Evolutionary conservation across 305 asterid species (phyloP).

Genomic region (Solanum hybrid): DNA sequence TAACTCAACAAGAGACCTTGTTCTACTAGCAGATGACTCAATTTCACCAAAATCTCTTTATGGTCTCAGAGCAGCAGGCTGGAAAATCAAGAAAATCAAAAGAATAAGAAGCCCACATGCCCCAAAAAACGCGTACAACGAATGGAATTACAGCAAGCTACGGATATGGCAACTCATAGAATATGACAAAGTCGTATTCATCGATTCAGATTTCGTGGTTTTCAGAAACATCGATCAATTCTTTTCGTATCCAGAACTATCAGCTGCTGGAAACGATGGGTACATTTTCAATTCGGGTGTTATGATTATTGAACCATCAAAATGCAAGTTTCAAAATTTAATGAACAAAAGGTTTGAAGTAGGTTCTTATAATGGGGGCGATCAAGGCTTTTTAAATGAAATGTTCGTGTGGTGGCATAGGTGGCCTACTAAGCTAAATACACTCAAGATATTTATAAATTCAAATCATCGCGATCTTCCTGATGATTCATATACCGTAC

Average conservation of each 20-base stretch:
- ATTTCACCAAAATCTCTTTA: slow-evolving; percentile 39
- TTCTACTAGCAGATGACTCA: slow-evolving; percentile 55
- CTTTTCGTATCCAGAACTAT: slow-evolving; percentile 55
- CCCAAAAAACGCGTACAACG: slow-evolving; percentile 47
- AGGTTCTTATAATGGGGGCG: slow-evolving; percentile 77
- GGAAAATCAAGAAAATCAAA: slow-evolving; percentile 45
- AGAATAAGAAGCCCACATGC: slow-evolving; percentile 67
- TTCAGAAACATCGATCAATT: slow-evolving; percentile 41
- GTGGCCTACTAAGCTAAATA: slow-evolving; percentile 41
- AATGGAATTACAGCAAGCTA: slow-evolving; percentile 87
- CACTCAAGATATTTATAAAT: slow-evolving; percentile 44
- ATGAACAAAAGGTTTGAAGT: slow-evolving; percentile 39
- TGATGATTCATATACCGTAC: slow-evolving; percentile 33
- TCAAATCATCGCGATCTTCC: slow-evolving; percentile 22
- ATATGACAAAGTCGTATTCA: slow-evolving; percentile 55
- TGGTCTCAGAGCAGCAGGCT: slow-evolving; percentile 51
- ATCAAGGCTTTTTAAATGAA: slow-evolving; percentile 79
- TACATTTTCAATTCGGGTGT: slow-evolving; percentile 73
- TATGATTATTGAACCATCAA: slow-evolving; percentile 75
- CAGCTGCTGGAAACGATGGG: slow-evolving; percentile 54
- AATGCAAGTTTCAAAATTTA: slow-evolving; percentile 38
- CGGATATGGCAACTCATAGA: slow-evolving; percentile 64
- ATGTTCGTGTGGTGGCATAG: slow-evolving; percentile 85
- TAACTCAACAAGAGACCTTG: slow-evolving; percentile 65
- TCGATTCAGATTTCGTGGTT: slow-evolving; percentile 59